Conservation (phyloP, 495 filamentous ascomycete genomes). For the Penicillium subrubescens region DNA sequence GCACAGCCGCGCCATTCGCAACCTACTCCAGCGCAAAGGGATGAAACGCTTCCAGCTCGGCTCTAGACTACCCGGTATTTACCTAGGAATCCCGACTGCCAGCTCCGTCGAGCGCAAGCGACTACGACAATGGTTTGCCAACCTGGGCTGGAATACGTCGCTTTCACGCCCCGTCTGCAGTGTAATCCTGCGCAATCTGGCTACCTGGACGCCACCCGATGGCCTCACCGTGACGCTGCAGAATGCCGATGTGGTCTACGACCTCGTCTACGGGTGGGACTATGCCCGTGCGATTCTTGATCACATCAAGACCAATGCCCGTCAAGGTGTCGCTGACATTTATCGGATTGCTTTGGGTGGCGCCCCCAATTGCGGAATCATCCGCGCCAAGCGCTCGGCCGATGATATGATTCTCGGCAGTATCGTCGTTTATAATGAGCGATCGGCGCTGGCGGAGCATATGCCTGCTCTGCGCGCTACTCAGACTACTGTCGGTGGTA, state of each 20-base stretch:
- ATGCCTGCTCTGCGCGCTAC: constrained; percentile 64
- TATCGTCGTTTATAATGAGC: constrained; percentile 77
- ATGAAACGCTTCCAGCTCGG: constrained; percentile 79
- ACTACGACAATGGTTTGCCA: constrained; percentile 65
- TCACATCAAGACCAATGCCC: constrained; percentile 72
- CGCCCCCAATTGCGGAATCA: constrained; percentile 72
- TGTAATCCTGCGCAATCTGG: constrained; percentile 65
- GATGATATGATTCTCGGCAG: constrained; percentile 74
- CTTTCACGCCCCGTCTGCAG: constrained; percentile 65
- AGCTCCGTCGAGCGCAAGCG: constrained; percentile 61
- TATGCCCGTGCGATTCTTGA: constrained; percentile 73
- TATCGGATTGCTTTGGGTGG: constrained; percentile 79
- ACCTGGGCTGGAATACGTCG: constrained; percentile 68
- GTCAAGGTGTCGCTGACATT: constrained; percentile 81
- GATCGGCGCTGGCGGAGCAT: constrained; percentile 65
- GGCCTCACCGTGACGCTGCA: constrained; percentile 71
- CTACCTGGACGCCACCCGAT: constrained; percentile 73
- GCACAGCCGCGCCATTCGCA: constrained; percentile 77
- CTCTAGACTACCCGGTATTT: constrained; percentile 74
- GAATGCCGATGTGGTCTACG: constrained; percentile 58
- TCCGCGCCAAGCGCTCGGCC: constrained; percentile 71
- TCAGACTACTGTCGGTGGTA: constrained; percentile 62
- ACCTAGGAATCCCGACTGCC: constrained; percentile 72
- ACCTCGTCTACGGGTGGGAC: constrained; percentile 79
- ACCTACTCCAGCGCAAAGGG: constrained; percentile 65